Evolutionary conservation across 179 eudicot genomes (phyloP), one percentile per base, ranked within the genome.

Genomic region (Drosera spatulata): DNA sequence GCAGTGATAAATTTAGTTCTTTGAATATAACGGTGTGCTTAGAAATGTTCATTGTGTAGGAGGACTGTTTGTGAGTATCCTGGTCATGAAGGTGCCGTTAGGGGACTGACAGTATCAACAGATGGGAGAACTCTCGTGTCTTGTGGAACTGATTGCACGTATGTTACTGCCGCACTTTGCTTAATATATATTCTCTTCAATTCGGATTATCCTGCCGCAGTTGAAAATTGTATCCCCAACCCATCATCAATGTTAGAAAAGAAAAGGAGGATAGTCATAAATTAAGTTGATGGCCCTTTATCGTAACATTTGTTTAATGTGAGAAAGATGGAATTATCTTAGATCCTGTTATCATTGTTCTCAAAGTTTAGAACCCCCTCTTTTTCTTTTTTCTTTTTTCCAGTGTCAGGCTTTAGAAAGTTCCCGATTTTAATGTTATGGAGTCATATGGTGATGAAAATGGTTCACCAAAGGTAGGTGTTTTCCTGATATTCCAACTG

Each of bases 81-180:
- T 76, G 96, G 95, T 56, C 96, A 89, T 67, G 79, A 81, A 70
- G 95, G 95, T 74, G 82, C 93, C 52, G 99, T 93, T 1, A 75
- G 72, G 53, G 99, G 99, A 58, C 62, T 93, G 50, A 63, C 99
- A 2, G 85, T 73, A 50, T 93, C 99, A 48, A 86, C 96, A 53
- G 93, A 93, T 72, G 99, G 98, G 10, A 75, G 83, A 10, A 62
- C 80, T 76, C 87, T 93, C 62, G 89, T 93, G 42, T 93, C 99
- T 59, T 93, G 99, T 71, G 99, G 99, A 70, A 82, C 75, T 66
- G 99, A 93, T 77, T 79, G 90, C 86, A 89, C 86, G 99, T 93
- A 76, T 79, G 96, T 63, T 56, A n/a, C 45, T n/a, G 33, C 53
- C 33, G 33, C 33, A 22, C 33, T 22, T 22, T 6, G 37, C 42